These are phyloP conservation scores for Golubevia pallescens DNA, from an alignment of 1,284 basidiomycete genomes.

Conservation along the genomic window DNA sequence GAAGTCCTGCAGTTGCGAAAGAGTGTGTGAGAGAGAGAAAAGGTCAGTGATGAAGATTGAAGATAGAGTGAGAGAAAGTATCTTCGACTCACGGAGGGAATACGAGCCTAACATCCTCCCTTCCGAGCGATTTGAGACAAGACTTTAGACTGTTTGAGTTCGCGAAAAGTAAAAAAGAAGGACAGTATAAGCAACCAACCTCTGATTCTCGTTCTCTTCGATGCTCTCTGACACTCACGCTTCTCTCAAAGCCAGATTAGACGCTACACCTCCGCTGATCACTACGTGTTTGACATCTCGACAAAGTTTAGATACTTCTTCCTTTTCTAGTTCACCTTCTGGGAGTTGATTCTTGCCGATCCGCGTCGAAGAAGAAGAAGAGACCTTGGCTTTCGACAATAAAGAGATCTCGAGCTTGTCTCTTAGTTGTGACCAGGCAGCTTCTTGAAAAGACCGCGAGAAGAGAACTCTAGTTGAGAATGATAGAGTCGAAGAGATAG, in stretches of 20 bases:
- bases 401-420: slow-evolving; percentile 43
- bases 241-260: slow-evolving; percentile 39
- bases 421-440: slow-evolving; percentile 48
- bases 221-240: no score
- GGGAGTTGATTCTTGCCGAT: slow-evolving; percentile 1
- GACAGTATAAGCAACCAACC: no score
- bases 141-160: slow-evolving; percentile 12
- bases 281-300: slow-evolving; percentile 33
- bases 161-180: neutral
- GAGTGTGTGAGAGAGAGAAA: neutral
- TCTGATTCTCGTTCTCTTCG: no score
- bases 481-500: slow-evolving; percentile 9
- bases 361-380: neutral
- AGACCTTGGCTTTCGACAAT: slow-evolving; percentile 6
- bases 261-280: slow-evolving; percentile 56
- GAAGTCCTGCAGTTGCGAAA: slow-evolving; percentile 9
- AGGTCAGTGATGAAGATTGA: neutral
- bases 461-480: slow-evolving; percentile 3
- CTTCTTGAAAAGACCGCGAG: slow-evolving; percentile 42
- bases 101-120: slow-evolving; percentile 25
- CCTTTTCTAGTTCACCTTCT: slow-evolving; percentile 15
- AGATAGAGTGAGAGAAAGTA: neutral
- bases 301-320: neutral
- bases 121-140: slow-evolving; percentile 20
- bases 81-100: slow-evolving; percentile 41